Percentiles rank a stretch among this genome's conserved stretches.
phyloP scores from a whole-genome alignment of 1,284 basidiomycete genomes.

The Microbotryomycetes sp. region DNA sequence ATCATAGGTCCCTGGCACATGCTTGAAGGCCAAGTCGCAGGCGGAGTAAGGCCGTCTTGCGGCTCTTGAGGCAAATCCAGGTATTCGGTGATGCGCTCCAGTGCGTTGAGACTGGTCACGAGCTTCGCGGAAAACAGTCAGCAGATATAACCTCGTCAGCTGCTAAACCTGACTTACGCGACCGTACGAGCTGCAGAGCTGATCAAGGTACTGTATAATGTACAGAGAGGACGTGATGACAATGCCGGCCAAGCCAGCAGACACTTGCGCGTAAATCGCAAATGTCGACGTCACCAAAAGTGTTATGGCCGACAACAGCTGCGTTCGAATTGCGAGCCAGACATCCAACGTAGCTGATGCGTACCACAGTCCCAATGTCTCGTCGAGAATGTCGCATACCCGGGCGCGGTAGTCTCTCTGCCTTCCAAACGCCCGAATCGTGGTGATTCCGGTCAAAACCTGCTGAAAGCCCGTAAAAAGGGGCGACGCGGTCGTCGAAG shows the following conservation, averaged over 20 bases:
- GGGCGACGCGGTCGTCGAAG: slow-evolving; percentile 38
- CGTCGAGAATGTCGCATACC: slow-evolving; percentile 18
- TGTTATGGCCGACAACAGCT: slow-evolving; percentile 20
- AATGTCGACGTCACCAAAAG: slow-evolving; percentile 46
- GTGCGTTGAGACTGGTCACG: slow-evolving; percentile 52
- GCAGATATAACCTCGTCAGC: slow-evolving; percentile 14
- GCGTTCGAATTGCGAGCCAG: slow-evolving; percentile 26
- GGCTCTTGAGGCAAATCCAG: slow-evolving; percentile 77
- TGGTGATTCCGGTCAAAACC: slow-evolving; percentile 36
- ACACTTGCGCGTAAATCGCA: slow-evolving; percentile 59
- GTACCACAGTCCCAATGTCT: slow-evolving; percentile 35
- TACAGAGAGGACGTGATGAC: slow-evolving; percentile 60
- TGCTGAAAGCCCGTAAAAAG: slow-evolving; percentile 35
- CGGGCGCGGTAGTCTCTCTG: slow-evolving; percentile 29
- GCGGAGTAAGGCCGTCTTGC: slow-evolving; percentile 16
- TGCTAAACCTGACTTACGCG: slow-evolving; percentile 32
- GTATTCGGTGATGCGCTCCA: slow-evolving; percentile 84
- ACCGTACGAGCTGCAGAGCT: slow-evolving; percentile 20
- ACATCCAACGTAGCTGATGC: slow-evolving; percentile 38
- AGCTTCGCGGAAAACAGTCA: slow-evolving; percentile 22
- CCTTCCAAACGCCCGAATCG: slow-evolving; percentile 36
- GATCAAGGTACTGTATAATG: slow-evolving; percentile 35
- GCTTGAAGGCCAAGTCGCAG: slow-evolving; percentile 49
- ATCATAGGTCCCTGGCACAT: slow-evolving; percentile 54
- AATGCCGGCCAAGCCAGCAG: slow-evolving; percentile 70